Evolutionary conservation across 768 basidiomycete genomes (phyloP).

Genomic region (Tulasnella sp.): DNA sequence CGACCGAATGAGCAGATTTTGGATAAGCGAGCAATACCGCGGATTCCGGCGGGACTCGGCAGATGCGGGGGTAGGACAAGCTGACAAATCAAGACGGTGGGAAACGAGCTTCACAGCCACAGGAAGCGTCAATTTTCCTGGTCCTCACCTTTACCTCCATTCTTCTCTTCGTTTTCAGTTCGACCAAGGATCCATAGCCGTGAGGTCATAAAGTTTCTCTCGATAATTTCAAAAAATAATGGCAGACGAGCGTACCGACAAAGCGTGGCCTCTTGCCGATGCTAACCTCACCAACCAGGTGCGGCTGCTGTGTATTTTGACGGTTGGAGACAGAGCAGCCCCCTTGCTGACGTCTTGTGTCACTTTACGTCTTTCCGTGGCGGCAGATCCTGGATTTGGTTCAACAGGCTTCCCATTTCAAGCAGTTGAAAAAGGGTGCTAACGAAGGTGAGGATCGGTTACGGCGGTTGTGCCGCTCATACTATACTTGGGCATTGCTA

Average conservation of each 20-base stretch:
- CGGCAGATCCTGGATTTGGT: slow-evolving; percentile 91
- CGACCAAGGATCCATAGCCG: slow-evolving; percentile 79
- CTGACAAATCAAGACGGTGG: background rate
- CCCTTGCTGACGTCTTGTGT: background rate
- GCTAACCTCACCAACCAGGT: slow-evolving; percentile 86
- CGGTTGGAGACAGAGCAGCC: background rate
- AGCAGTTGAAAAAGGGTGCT: slow-evolving; percentile 97
- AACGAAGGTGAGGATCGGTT: slow-evolving; percentile 92
- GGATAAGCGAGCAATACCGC: too few species aligned
- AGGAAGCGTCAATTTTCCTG: background rate
- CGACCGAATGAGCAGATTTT: background rate
- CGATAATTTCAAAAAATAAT: slow-evolving; percentile 30
- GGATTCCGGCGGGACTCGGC: background rate
- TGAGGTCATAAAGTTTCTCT: slow-evolving; percentile 51
- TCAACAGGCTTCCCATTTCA: slow-evolving; percentile 92
- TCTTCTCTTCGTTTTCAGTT: background rate
- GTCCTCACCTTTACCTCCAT: background rate
- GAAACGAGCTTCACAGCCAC: background rate
- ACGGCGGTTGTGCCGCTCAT: background rate
- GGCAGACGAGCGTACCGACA: slow-evolving; percentile 47
- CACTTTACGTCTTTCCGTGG: background rate
- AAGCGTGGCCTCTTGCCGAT: slow-evolving; percentile 83
- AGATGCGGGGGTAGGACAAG: background rate
- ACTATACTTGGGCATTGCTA: background rate
- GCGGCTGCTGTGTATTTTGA: background rate